Percentiles rank a stretch among this genome's conserved stretches.
phyloP scores from a whole-genome alignment of 2,329 filamentous ascomycete genomes.

The Lachnellula hyalina region DNA sequence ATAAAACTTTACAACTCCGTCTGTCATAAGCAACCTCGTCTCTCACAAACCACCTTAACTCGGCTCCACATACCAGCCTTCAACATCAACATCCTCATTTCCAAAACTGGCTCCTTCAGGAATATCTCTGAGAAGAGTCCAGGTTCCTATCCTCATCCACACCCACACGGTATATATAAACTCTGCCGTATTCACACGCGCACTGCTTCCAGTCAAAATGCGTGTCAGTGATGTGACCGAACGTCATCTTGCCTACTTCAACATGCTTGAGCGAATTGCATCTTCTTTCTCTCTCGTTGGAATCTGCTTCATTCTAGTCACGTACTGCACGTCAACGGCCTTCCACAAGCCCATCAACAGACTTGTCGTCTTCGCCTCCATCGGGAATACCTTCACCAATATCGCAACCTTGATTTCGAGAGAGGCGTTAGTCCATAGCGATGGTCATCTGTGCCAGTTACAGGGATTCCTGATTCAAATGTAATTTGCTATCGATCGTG shows the following conservation, averaged over 20 bases:
- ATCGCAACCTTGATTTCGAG: conserved; percentile 69
- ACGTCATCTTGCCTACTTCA: conserved; percentile 34
- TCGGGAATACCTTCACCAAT: conserved; percentile 75
- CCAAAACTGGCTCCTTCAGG: too few relatives aligned
- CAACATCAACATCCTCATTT: too few relatives aligned
- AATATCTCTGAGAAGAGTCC: too few relatives aligned
- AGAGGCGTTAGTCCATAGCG: conserved; percentile 43
- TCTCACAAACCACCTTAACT: not conserved
- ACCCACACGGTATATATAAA: too few relatives aligned
- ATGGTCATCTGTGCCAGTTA: conserved; percentile 50
- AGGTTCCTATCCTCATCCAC: too few relatives aligned
- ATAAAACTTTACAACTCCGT: not conserved
- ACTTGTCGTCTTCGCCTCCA: conserved; percentile 76
- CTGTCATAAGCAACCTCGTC: not conserved
- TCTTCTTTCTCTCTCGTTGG: conserved; percentile 68
- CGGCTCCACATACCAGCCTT: too few relatives aligned
- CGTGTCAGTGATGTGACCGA: conserved; percentile 5
- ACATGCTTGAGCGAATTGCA: conserved; percentile 59
- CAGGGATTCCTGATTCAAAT: conserved; percentile 80
- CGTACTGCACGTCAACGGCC: conserved; percentile 49
- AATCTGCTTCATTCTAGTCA: conserved; percentile 65
- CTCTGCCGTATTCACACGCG: too few relatives aligned
- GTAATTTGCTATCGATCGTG: conserved; percentile 41
- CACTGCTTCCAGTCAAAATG: conserved; percentile 7
- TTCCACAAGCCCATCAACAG: conserved; percentile 88